Base-by-base conservation (phyloP, 805 yeast species). In the Wickerhamiella bombiphila region DNA sequence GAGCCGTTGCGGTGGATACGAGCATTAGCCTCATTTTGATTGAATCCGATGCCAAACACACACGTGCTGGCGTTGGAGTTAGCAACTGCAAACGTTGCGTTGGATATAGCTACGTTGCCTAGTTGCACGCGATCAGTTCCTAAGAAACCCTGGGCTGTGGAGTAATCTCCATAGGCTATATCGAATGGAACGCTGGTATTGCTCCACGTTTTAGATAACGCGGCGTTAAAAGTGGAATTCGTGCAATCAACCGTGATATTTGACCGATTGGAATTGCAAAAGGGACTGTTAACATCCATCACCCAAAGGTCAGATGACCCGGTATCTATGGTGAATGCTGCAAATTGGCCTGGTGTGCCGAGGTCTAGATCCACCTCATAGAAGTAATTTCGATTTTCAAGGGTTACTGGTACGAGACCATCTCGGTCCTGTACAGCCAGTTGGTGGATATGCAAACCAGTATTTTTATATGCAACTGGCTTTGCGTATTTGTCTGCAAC, bases 221-320 rank as follows among this genome's bases (percentile, higher is more conserved):
- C 42, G n/a, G 51, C 39, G 39, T 54, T 47, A 40, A 59, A 61
- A 3, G 39, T 29, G 14, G 44, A 33, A 46, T 47, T 42, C 45
- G 41, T 40, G 32, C 45, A 38, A 21, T 42, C 35, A 29, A 39
- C 40, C 2, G 59, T 42, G 3, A 34, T 38, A 9, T 47, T 37
- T 36, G 15, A 5, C 2, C 45, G 22, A 16, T 36, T 32, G 5
- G 22, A 13, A 1, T 22, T n/a, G 36, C 44, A 43, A 32, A 26
- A 42, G 14, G 49, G 47, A 37, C 42, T 47, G 9, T 19, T 24
- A 4, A 36, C 32, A 11, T 41, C 39, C 36, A 46, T 41, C n/a
- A 76, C 68, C 81, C 81, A 76, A 29, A 77, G 52, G 52, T 78
- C 86, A 1, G 79, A 65, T 0, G 83, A 74, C 1, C 86, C 86